Percentiles rank a stretch among this genome's conserved stretches.
Conservation (phyloP, 768 basidiomycete genomes). For the Leucosporidium yakuticum region DNA sequence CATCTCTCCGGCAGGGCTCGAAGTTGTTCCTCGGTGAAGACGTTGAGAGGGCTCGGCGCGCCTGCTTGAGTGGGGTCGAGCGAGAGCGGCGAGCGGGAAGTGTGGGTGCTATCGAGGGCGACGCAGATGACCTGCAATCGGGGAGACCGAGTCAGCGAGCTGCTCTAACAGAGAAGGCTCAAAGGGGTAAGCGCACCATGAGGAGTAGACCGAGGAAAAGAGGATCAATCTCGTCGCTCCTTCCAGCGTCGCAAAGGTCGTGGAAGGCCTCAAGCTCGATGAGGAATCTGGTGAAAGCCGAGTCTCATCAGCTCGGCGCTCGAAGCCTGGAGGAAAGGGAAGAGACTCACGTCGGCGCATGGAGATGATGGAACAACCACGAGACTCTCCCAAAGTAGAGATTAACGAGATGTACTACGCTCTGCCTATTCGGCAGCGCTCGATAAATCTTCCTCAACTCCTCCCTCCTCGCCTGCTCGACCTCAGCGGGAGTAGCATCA, state of each 20-base stretch:
- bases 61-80: neutral
- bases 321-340: neutral
- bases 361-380: slow-evolving; percentile 33
- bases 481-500: slow-evolving; percentile 11
- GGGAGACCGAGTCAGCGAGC: neutral
- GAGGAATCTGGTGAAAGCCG: slow-evolving; percentile 7
- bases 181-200: slow-evolving; percentile 12
- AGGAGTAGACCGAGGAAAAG: slow-evolving; percentile 29
- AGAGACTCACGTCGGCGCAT: slow-evolving; percentile 9
- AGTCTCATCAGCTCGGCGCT: too few species aligned
- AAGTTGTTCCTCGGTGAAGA: slow-evolving; percentile 13
- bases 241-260: slow-evolving; percentile 9
- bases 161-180: too few species aligned
- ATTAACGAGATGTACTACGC: slow-evolving; percentile 15
- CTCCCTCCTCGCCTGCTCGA: neutral
- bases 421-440: slow-evolving; percentile 16
- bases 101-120: slow-evolving; percentile 31
- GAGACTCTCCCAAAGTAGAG: slow-evolving; percentile 30
- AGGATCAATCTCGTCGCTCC: slow-evolving; percentile 18
- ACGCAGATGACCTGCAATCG: slow-evolving; percentile 26
- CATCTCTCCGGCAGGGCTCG: slow-evolving; percentile 17
- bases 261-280: slow-evolving; percentile 32
- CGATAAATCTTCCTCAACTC: slow-evolving; percentile 22
- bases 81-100: slow-evolving; percentile 29
- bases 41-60: slow-evolving; percentile 10